phyloP scores from a whole-genome alignment of 306 rosid genomes.

The Oemleria cerasiformis region DNA sequence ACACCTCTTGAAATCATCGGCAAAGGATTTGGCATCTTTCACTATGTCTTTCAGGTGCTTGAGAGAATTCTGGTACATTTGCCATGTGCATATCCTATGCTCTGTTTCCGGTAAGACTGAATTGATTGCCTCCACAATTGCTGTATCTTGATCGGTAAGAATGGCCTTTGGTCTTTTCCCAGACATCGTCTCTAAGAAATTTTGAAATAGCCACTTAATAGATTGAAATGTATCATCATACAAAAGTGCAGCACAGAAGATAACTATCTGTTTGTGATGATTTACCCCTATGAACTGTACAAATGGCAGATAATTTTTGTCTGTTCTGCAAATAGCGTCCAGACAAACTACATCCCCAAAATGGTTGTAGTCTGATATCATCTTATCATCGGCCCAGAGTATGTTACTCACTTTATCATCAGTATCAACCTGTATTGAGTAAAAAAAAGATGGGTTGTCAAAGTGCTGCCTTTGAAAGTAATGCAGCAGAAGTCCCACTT shows the following conservation, averaged over 20 bases:
- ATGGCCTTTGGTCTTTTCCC: conserved; percentile 61
- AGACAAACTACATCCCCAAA: conserved; percentile 63
- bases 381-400: conserved; percentile 64
- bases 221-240: conserved; percentile 53
- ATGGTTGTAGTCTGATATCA: conserved; percentile 54
- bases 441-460: conserved; percentile 54
- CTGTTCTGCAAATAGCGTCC: conserved; percentile 46
- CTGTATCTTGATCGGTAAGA: conserved; percentile 57
- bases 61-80: conserved; percentile 52
- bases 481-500: conserved; percentile 50
- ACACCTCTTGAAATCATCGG: conserved; percentile 50
- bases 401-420: conserved; percentile 62
- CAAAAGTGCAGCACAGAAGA: conserved; percentile 55
- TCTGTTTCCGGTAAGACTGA: conserved; percentile 46
- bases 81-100: conserved; percentile 53
- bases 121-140: conserved; percentile 50
- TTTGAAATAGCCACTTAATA: conserved; percentile 49
- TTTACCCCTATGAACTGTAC: conserved; percentile 61
- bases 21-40: conserved; percentile 44
- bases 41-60: conserved; percentile 46
- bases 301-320: conserved; percentile 43
- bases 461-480: conserved; percentile 68
- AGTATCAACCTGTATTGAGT: conserved; percentile 53
- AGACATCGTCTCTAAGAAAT: conserved; percentile 48
- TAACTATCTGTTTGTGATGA: conserved; percentile 51